Conservation (phyloP, 2,329 filamentous ascomycete species). For the Paraphoma chrysanthemicola region DNA sequence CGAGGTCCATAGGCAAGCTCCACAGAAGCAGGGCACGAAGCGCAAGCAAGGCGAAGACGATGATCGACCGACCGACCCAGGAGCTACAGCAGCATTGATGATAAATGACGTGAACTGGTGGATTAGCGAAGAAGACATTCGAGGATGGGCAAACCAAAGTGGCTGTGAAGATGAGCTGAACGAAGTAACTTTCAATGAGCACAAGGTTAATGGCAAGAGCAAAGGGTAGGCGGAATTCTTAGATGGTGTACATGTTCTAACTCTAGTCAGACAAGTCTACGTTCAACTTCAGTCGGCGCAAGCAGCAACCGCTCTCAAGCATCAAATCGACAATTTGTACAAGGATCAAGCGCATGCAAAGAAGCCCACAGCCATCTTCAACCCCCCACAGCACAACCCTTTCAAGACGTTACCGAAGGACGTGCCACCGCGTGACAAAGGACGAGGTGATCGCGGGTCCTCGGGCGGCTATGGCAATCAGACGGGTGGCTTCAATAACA, state of each 20-base stretch:
- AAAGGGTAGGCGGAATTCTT: constrained; percentile 74
- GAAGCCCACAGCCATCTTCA: constrained; percentile 74
- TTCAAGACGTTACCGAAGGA: constrained; percentile 93
- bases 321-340: constrained; percentile 73
- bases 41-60: constrained; percentile 64
- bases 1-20: constrained; percentile 50
- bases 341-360: constrained; percentile 68
- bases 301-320: constrained; percentile 85
- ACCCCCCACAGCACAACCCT: constrained; percentile 78
- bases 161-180: constrained; percentile 83
- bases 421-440: constrained; percentile 74
- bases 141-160: constrained; percentile 83
- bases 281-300: constrained; percentile 84
- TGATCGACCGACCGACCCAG: constrained; percentile 63
- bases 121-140: constrained; percentile 88
- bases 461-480: constrained; percentile 54
- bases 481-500: constrained; percentile 50
- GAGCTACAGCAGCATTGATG: constrained; percentile 75
- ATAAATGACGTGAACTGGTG: constrained; percentile 95
- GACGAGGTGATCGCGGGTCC: constrained; percentile 63
- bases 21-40: constrained; percentile 65
- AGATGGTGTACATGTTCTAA: constrained; percentile 11
- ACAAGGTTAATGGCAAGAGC: constrained; percentile 98
- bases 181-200: constrained; percentile 95
- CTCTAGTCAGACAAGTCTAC: constrained; percentile 69